These are phyloP conservation scores for Aquilaria yunnanensis DNA, from an alignment of 345 rosid genomes.

Conservation along the genomic window DNA sequence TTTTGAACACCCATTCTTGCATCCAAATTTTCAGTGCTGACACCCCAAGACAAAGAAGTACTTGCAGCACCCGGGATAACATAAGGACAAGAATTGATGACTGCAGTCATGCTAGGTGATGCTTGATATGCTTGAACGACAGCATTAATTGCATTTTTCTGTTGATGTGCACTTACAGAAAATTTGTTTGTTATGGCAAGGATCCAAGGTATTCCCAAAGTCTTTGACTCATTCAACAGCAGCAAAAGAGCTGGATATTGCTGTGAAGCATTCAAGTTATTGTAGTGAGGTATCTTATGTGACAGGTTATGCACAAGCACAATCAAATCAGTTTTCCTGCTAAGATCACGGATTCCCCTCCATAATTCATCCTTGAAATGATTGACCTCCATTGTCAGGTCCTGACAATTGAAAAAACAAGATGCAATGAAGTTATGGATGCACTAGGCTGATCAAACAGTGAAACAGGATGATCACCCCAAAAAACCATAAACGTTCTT, in stretches of 20 bases:
- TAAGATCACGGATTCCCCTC: slow-evolving; percentile 74
- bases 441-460: too few species aligned
- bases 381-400: slow-evolving; percentile 55
- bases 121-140: slow-evolving; percentile 77
- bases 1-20: slow-evolving; percentile 47
- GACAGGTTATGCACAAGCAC: slow-evolving; percentile 92
- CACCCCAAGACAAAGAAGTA: slow-evolving; percentile 71
- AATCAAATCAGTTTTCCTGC: slow-evolving; percentile 75
- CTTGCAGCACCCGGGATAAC: slow-evolving; percentile 62
- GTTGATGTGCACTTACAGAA: slow-evolving; percentile 98
- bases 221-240: slow-evolving; percentile 80
- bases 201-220: slow-evolving; percentile 95
- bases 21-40: slow-evolving; percentile 40
- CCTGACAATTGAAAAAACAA: slow-evolving; percentile 34
- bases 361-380: slow-evolving; percentile 88
- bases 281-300: slow-evolving; percentile 76
- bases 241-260: slow-evolving; percentile 77
- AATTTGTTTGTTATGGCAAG: slow-evolving; percentile 93
- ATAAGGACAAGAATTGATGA: slow-evolving; percentile 89
- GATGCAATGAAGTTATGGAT: too few species aligned
- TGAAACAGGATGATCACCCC: too few species aligned
- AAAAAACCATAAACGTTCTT: too few species aligned
- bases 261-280: slow-evolving; percentile 32
- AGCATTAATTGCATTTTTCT: slow-evolving; percentile 65
- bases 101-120: slow-evolving; percentile 52